Evolutionary conservation across 2,329 filamentous ascomycete genomes (phyloP).

Genomic region (Pseudopyrenochaeta lycopersici): DNA sequence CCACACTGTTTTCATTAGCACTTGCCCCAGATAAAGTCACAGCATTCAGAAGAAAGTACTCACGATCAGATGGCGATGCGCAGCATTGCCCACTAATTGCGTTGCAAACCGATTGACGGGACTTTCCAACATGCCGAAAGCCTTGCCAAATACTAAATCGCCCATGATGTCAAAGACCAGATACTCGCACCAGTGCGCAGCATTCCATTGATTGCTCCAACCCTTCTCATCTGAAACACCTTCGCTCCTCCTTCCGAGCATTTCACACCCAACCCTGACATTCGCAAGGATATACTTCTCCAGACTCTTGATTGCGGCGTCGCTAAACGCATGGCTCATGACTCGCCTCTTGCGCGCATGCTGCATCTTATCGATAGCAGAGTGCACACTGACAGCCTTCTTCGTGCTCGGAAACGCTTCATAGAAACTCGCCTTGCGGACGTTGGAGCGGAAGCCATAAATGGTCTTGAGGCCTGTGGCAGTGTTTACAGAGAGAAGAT

Average conservation of each 20-base stretch:
- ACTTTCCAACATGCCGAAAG: slow-evolving; percentile 55
- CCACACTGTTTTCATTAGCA: slow-evolving; percentile 45
- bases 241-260: slow-evolving; percentile 36
- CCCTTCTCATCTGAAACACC: slow-evolving; percentile 27
- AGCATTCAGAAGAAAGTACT: slow-evolving; percentile 23
- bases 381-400: slow-evolving; percentile 54
- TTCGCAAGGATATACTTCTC: slow-evolving; percentile 57
- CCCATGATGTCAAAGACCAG: slow-evolving; percentile 63
- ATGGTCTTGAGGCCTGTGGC: slow-evolving; percentile 61
- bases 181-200: slow-evolving; percentile 56
- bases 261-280: slow-evolving; percentile 51
- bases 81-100: slow-evolving; percentile 54
- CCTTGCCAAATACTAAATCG: slow-evolving; percentile 57
- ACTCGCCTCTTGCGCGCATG: slow-evolving; percentile 59
- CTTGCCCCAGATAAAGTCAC: neutral
- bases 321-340: slow-evolving; percentile 57
- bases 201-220: slow-evolving; percentile 56
- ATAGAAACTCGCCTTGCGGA: slow-evolving; percentile 61
- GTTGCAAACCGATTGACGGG: slow-evolving; percentile 53
- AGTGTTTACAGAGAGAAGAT: slow-evolving; percentile 80
- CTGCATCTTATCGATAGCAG: slow-evolving; percentile 54
- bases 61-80: slow-evolving; percentile 56
- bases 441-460: slow-evolving; percentile 59
- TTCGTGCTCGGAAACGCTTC: slow-evolving; percentile 56
- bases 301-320: slow-evolving; percentile 55